phyloP scores from a whole-genome alignment of 805 yeast genomes.

The Ogataea glucozyma region DNA sequence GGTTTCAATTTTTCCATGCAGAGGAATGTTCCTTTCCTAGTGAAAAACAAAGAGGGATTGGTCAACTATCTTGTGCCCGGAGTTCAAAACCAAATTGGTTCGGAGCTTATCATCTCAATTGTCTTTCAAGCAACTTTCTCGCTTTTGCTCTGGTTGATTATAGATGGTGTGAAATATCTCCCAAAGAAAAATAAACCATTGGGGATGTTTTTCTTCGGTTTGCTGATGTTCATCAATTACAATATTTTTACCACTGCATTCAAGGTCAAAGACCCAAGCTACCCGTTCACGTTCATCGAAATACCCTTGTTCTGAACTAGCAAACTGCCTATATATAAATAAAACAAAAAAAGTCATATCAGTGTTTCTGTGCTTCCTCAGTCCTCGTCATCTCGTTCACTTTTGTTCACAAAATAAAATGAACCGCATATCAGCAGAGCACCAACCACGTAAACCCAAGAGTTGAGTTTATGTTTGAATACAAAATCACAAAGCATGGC shows the following conservation, averaged over 20 bases:
- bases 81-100: conserved; percentile 66
- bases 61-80: conserved; percentile 60
- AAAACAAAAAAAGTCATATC: neutral
- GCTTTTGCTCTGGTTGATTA: conserved; percentile 40
- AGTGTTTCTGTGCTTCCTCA: too few species aligned
- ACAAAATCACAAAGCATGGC: conserved; percentile 90
- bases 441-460: conserved; percentile 69
- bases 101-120: conserved; percentile 58
- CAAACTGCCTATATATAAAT: neutral
- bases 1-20: conserved; percentile 68
- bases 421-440: conserved; percentile 80
- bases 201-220: conserved; percentile 27
- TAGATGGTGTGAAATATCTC: conserved; percentile 24
- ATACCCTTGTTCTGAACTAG: conserved; percentile 16
- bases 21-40: conserved; percentile 62
- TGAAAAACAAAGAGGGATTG: conserved; percentile 49
- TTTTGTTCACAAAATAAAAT: conserved; percentile 78
- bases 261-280: conserved; percentile 46
- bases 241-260: conserved; percentile 47
- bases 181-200: conserved; percentile 9
- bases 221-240: conserved; percentile 39
- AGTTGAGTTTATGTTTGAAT: conserved; percentile 62
- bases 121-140: conserved; percentile 51
- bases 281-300: conserved; percentile 43
- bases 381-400: conserved; percentile 61